phyloP scores from a whole-genome alignment of 495 filamentous ascomycete genomes.

The Usnea hakonensis region DNA sequence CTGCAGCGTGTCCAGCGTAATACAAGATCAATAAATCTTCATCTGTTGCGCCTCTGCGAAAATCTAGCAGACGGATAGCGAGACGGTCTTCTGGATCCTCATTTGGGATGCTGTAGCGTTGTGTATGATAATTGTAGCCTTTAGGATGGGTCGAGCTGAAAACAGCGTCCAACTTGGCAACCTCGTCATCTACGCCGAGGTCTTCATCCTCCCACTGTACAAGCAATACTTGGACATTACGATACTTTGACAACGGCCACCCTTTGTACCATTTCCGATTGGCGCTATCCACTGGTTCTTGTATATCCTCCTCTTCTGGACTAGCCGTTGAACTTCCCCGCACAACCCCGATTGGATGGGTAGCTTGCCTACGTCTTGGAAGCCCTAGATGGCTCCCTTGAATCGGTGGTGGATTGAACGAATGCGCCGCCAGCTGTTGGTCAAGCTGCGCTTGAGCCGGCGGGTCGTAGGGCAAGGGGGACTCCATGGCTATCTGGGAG shows the following conservation, averaged over 20 bases:
- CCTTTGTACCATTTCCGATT: background rate
- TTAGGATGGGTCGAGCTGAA: constrained; percentile 4
- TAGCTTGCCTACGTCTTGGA: background rate
- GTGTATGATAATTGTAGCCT: constrained; percentile 3
- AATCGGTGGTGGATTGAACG: background rate
- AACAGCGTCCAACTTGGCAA: constrained; percentile 1
- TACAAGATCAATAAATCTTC: constrained; percentile 8
- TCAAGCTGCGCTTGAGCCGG: too few relatives aligned
- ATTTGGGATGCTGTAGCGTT: constrained; percentile 12
- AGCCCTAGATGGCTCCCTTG: background rate
- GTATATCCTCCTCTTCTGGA: background rate
- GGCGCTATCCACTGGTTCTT: background rate
- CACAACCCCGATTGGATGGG: background rate
- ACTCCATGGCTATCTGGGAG: background rate
- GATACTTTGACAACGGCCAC: constrained; percentile 2
- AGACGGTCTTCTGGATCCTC: constrained; percentile 5
- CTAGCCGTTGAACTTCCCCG: background rate
- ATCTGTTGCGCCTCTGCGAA: constrained; percentile 2
- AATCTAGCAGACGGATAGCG: background rate
- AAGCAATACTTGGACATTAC: constrained; percentile 13
- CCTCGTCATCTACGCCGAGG: constrained; percentile 13
- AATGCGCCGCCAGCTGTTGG: background rate
- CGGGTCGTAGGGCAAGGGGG: too few relatives aligned
- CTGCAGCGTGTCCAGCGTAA: constrained; percentile 14
- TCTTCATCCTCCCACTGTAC: constrained; percentile 18